Conservation (phyloP, 2,329 filamentous ascomycete species). For the Alternaria postmessia region DNA sequence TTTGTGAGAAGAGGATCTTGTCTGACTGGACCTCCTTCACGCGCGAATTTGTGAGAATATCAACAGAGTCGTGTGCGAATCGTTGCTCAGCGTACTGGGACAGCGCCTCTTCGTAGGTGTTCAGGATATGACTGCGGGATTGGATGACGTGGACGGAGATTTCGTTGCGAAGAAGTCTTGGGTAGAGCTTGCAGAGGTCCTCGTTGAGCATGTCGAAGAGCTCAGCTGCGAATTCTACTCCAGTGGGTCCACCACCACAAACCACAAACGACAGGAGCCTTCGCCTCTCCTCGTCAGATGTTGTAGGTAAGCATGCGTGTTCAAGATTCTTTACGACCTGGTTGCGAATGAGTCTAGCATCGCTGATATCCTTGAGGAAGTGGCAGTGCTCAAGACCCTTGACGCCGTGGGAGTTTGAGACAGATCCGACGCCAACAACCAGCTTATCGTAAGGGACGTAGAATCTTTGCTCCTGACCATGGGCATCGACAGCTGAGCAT, state of each 20-base stretch:
- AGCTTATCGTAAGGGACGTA: conserved; percentile 98
- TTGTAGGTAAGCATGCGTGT: conserved; percentile 90
- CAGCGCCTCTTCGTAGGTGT: conserved; percentile 96
- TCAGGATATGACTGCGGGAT: conserved; percentile 91
- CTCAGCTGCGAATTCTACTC: conserved; percentile 97
- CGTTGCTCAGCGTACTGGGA: conserved; percentile 91
- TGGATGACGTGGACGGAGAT: conserved; percentile 98
- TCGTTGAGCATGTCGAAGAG: conserved; percentile 96
- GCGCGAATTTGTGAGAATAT: conserved; percentile 89
- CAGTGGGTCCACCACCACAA: conserved; percentile 92
- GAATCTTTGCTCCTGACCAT: conserved; percentile 79
- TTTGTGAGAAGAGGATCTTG: conserved; percentile 88
- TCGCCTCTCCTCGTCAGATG: conserved; percentile 83
- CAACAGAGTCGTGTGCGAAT: conserved; percentile 89
- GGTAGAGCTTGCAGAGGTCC: conserved; percentile 78
- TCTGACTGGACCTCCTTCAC: conserved; percentile 88
- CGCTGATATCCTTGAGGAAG: conserved; percentile 94
- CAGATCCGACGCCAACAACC: conserved; percentile 88
- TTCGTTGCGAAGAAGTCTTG: conserved; percentile 90
- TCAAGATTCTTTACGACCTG: conserved; percentile 90
- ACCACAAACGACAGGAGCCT: conserved; percentile 94
- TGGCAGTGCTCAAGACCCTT: conserved; percentile 92
- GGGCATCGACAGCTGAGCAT: conserved; percentile 74
- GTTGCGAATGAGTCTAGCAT: conserved; percentile 89
- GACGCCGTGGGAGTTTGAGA: conserved; percentile 94